Base-by-base conservation (phyloP, 805 yeast genomes). In the Wickerhamiella qilinensis region DNA sequence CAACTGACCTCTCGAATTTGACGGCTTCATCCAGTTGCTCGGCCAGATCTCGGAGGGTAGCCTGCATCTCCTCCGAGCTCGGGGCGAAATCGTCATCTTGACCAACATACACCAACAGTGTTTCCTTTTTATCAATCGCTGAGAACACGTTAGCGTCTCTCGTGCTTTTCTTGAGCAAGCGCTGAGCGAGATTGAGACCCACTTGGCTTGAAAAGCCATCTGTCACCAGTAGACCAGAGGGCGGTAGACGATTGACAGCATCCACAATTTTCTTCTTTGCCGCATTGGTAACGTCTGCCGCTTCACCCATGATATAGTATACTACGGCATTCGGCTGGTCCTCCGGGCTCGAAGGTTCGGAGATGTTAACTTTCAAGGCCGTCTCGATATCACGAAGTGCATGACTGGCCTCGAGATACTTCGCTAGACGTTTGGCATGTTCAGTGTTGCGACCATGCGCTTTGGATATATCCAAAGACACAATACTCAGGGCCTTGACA, bases 381-480 rank as follows among this genome's bases (percentile, higher is more conserved):
- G 52, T 41, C 57, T 77, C 52, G 55, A 69, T 51, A 46, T 63
- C 52, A 49, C 58, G 55, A 35, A 56, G 35, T 55, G 46, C 46
- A 27, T 51, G 49, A 4, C 47, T 38, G 20, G 52, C 44, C 8
- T 39, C 43, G 36, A 91, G 77, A 55, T 67, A 81, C 11, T 77
- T 67, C 32, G 84, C 77, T 41, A 91, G 65, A 30, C 75, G 69
- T 44, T 73, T 71, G 8, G 94, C 95, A 51, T 91, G 97, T 15
- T 63, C 56, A 38, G 71, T 53, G 53, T 82, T 73, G 46, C 80
- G 82, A 51, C 84, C 81, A 56, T 91, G 96, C 22, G 97, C 94
- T 58, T 72, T 77, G 9, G 93, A 75, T 57, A 91, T 76, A 51
- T 85, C 94, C 52, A 91, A 66, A 27, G 73, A 60, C 46, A 76